Base-by-base conservation (phyloP, 306 rosid genomes). In the Vicia faba region DNA sequence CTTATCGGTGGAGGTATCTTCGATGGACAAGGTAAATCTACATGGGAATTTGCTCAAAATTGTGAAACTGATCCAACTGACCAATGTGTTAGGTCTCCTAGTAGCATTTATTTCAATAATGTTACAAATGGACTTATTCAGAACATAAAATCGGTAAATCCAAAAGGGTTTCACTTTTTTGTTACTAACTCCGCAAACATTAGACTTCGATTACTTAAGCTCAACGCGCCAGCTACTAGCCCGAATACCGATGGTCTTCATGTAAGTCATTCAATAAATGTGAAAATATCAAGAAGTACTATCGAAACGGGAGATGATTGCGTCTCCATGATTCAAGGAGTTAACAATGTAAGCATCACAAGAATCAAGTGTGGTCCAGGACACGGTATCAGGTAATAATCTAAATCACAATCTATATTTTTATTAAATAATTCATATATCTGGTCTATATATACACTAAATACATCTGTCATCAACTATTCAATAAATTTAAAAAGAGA, bases 1-100 rank as follows among this genome's bases (percentile, higher is more conserved):
- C 15, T 93, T n/a, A 44, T 82, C 18, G 98, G 96, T 16, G 73
- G 78, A 5, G 97, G 98, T n/a, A 81, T 80, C 8, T 81, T 93
- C 16, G 83, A 93, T 73, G 98, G 91, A 1, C 86, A 71, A 64
- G 98, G 82, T 7, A 35, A 49, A 14, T 0, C 5, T 6, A 3
- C 78, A 49, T 78, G 82, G 82, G 0, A 28, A 20, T 4, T 16
- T 2, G 0, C 41, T 43, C 12, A 20, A 10, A 7, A 78, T 16
- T 84, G 97, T 41, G 69, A 66, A 12, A 4, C 36, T 13, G 39
- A 72, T 60, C 46, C 66, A 2, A 0, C n/a, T 19, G 1, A n/a
- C 9, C 0, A 9, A 6, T 93, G 97, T 55, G 49, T 28, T 7
- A 84, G 83, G 55, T 69, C 79, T 10, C 91, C 97, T 11, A 74